Evolutionary conservation across 225 moss, liverwort and hornwort species (phyloP).

Genomic region (Bryoerythrophyllum caledonicum): DNA sequence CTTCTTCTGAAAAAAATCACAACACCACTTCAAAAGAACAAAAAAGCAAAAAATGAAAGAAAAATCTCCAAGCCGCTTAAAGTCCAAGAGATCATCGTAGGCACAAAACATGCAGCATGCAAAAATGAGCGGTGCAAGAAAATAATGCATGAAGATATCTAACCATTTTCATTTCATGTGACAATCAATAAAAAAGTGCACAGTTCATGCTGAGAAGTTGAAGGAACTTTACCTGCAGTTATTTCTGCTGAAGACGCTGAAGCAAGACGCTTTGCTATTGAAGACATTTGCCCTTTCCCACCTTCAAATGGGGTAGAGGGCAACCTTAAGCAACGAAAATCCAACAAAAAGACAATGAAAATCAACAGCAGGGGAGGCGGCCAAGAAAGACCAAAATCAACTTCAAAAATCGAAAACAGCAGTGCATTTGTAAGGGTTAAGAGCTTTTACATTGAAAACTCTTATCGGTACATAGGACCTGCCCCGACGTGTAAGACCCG

Average conservation of each 20-base stretch:
- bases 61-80: neutral
- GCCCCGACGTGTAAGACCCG: constrained; percentile 24
- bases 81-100: neutral
- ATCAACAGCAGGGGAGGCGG: constrained; percentile 12
- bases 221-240: constrained; percentile 66
- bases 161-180: neutral
- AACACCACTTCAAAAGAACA: neutral
- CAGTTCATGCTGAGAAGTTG: neutral
- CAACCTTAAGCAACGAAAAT: constrained; percentile 57
- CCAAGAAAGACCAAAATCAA: constrained; percentile 1
- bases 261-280: constrained; percentile 88
- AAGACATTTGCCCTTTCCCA: constrained; percentile 94
- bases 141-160: neutral
- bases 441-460: constrained; percentile 40
- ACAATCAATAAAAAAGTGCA: neutral
- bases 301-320: constrained; percentile 75
- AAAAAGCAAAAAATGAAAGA: neutral
- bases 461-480: constrained; percentile 44
- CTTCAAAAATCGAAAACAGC: constrained; percentile 9
- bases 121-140: no score
- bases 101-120: neutral
- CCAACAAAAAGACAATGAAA: neutral
- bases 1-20: constrained; percentile 62
- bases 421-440: constrained; percentile 3
- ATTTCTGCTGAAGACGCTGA: constrained; percentile 68